Evolutionary conservation across 345 rosid genomes (phyloP).

Genomic region (Pelargonium nanum): DNA sequence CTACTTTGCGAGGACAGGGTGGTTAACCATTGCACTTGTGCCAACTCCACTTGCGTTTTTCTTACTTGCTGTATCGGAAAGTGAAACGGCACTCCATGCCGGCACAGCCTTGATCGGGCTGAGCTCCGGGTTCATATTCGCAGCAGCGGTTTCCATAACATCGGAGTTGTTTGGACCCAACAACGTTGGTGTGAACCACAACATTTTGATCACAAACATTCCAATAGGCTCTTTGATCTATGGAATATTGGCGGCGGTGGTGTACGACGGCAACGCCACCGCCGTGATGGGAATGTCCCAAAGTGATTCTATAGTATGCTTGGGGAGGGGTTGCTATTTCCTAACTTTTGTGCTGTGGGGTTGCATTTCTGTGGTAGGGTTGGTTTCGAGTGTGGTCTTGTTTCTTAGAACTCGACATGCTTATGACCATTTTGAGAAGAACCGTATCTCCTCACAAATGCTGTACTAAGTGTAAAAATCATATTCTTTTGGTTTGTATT

Average conservation of each 20-base stretch:
- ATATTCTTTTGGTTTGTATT: not conserved
- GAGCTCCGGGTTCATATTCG: slow-evolving; percentile 92
- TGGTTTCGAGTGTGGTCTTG: slow-evolving; percentile 46
- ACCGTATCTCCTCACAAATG: slow-evolving; percentile 19
- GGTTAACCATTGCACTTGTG: slow-evolving; percentile 66
- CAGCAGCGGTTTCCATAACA: slow-evolving; percentile 89
- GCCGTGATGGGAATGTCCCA: not conserved
- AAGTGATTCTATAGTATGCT: slow-evolving; percentile 48
- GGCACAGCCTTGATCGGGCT: slow-evolving; percentile 68
- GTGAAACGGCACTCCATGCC: slow-evolving; percentile 32
- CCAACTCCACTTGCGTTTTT: slow-evolving; percentile 84
- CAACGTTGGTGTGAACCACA: slow-evolving; percentile 88
- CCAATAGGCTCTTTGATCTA: slow-evolving; percentile 78
- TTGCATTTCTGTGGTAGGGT: slow-evolving; percentile 54
- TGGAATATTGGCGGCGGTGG: slow-evolving; percentile 78
- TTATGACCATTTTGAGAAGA: slow-evolving; percentile 57
- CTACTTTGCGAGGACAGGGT: slow-evolving; percentile 87
- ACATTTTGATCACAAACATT: slow-evolving; percentile 83
- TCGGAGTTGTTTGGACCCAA: slow-evolving; percentile 90
- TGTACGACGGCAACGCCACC: slow-evolving; percentile 50
- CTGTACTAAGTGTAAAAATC: too few species aligned
- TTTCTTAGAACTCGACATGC: slow-evolving; percentile 69
- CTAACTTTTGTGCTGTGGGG: slow-evolving; percentile 84
- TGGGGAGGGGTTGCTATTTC: slow-evolving; percentile 71
- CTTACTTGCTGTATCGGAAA: slow-evolving; percentile 48